A percentile compares a stretch with the other conserved stretches of the same genome.
These are phyloP conservation scores for Daldinia vernicosa DNA, from an alignment of 495 filamentous ascomycete species.

Conservation along the genomic window DNA sequence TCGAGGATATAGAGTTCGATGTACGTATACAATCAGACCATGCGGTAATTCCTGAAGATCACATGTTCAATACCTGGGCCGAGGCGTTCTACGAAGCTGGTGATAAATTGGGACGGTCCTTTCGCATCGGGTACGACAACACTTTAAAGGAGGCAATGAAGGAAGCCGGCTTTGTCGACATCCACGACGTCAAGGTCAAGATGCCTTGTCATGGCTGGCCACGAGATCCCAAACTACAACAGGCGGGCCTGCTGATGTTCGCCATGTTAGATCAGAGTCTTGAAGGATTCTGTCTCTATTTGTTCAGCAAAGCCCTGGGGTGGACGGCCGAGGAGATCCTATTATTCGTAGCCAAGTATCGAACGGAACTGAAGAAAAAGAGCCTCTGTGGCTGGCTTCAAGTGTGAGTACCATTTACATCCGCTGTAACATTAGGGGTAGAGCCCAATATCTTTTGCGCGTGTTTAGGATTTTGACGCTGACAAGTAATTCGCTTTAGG, in stretches of 20 bases:
- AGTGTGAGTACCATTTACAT: background rate
- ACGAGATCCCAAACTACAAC: constrained; percentile 23
- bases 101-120: constrained; percentile 9
- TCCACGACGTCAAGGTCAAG: constrained; percentile 20
- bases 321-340: constrained; percentile 19
- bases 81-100: constrained; percentile 7
- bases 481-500: background rate
- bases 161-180: constrained; percentile 18
- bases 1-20: constrained; percentile 14
- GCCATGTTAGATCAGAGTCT: constrained; percentile 24
- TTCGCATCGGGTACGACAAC: constrained; percentile 3
- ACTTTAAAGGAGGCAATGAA: constrained; percentile 17
- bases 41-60: constrained; percentile 12
- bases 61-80: constrained; percentile 19
- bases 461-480: background rate
- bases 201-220: constrained; percentile 21
- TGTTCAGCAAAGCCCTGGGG: constrained; percentile 12
- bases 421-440: background rate
- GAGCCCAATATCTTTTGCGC: background rate
- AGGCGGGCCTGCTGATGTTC: constrained; percentile 17
- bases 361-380: constrained; percentile 21
- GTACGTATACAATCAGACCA: constrained; percentile 20
- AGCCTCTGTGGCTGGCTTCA: constrained; percentile 20
- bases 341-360: constrained; percentile 12
- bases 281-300: constrained; percentile 18